Percentiles rank a stretch among this genome's conserved stretches.
phyloP scores from a whole-genome alignment of 163 green algal species.

The Scenedesmus sp. region DNA sequence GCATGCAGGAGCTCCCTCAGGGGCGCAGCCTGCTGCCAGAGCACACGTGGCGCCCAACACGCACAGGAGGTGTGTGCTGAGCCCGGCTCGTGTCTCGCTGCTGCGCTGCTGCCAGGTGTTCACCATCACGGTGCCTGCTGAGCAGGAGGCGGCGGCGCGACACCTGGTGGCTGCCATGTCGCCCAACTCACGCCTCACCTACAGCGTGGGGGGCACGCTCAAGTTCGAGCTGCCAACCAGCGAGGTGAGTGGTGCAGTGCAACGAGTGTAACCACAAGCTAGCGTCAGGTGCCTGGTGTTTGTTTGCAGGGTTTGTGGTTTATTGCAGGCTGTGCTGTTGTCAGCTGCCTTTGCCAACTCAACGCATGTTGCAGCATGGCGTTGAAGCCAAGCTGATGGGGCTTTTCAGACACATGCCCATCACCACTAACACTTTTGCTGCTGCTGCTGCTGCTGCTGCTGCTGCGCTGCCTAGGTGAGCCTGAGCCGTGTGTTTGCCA shows the following conservation, averaged over 20 bases:
- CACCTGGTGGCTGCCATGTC: slow-evolving; percentile 67
- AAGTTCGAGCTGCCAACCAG: slow-evolving; percentile 92
- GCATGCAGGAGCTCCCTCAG: too few relatives aligned
- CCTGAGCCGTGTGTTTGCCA: slow-evolving; percentile 57
- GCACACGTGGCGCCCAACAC: too few relatives aligned
- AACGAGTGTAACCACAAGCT: too few relatives aligned
- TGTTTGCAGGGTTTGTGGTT: too few relatives aligned
- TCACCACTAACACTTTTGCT: neutral
- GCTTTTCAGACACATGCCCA: neutral
- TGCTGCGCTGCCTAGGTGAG: slow-evolving; percentile 37
- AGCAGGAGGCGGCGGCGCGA: slow-evolving; percentile 61
- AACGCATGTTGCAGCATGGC: too few relatives aligned
- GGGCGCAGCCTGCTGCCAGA: too few relatives aligned
- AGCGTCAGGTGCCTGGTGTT: too few relatives aligned
- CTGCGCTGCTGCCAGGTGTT: slow-evolving; percentile 75
- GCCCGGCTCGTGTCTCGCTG: neutral
- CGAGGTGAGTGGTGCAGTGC: slow-evolving; percentile 64
- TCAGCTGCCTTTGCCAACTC: too few relatives aligned
- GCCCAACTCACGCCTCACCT: slow-evolving; percentile 78
- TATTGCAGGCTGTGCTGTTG: too few relatives aligned
- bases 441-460: neutral
- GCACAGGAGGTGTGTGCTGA: too few relatives aligned
- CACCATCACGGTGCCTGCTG: slow-evolving; percentile 73
- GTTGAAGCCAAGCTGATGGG: too few relatives aligned
- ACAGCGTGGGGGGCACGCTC: slow-evolving; percentile 86